A percentile compares a stretch with the other conserved stretches of the same genome.
phyloP scores from a whole-genome alignment of 192 early-diverging fungal genomes.

The Pilaira anomala region DNA sequence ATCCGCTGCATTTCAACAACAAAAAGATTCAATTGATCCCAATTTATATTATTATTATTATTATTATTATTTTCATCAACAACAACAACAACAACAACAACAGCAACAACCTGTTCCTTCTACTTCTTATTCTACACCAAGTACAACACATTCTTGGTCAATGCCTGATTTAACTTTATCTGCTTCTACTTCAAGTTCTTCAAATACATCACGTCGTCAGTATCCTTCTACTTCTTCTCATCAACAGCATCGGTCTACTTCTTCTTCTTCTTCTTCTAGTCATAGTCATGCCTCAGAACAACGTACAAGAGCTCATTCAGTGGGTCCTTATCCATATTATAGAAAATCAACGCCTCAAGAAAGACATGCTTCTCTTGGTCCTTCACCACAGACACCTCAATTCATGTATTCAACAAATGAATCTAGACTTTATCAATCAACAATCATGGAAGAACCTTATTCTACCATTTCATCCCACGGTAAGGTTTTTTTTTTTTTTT shows the following conservation, averaged over 20 bases:
- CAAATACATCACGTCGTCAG: conserved; percentile 2
- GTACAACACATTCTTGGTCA: not conserved
- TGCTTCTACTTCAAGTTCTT: conserved; percentile 13
- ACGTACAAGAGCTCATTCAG: conserved; percentile 23
- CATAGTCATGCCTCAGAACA: conserved; percentile 6
- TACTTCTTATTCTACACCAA: not conserved
- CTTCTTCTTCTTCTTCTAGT: conserved; percentile 2
- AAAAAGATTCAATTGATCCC: conserved; percentile 17
- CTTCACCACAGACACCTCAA: not conserved
- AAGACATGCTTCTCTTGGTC: conserved; percentile 8
- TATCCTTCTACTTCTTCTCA: not conserved
- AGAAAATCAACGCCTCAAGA: conserved; percentile 3
- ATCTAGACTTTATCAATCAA: not conserved
- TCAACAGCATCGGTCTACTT: conserved; percentile 1
- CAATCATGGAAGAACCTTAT: conserved; percentile 10
- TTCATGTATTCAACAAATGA: not conserved
- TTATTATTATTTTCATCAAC: conserved; percentile 35
- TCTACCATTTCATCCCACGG: not conserved
- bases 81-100: conserved; percentile 23
- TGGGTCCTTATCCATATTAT: conserved; percentile 17
- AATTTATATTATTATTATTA: conserved; percentile 35
- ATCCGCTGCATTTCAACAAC: conserved; percentile 14
- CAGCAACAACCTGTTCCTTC: conserved; percentile 6
- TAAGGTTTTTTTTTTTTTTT: not conserved
- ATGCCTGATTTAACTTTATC: conserved; percentile 10